Evolutionary conservation across 768 basidiomycete genomes (phyloP).

Genomic region (Macrolepiota fuliginosa): DNA sequence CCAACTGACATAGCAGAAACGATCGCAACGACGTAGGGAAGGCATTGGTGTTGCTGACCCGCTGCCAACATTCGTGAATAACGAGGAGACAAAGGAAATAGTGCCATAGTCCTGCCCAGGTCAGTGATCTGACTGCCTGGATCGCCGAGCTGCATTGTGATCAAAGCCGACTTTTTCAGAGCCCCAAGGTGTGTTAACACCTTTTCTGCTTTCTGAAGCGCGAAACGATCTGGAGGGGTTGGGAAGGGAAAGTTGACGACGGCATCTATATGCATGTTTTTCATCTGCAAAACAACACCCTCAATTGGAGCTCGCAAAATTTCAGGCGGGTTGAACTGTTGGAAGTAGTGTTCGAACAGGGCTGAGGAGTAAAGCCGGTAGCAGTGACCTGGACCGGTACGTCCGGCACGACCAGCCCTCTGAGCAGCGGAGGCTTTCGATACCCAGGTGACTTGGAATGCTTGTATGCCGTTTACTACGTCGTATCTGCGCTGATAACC

Average conservation of each 20-base stretch:
- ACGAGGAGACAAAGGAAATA: conserved; percentile 92
- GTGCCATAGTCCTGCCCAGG: conserved; percentile 87
- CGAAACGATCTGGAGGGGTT: conserved; percentile 82
- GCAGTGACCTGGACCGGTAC: conserved; percentile 97
- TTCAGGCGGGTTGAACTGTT: conserved; percentile 84
- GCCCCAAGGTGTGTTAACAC: conserved; percentile 83
- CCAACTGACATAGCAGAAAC: conserved; percentile 93
- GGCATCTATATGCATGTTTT: conserved; percentile 96
- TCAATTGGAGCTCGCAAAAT: conserved; percentile 96
- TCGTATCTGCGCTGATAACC: conserved; percentile 76
- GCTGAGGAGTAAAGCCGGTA: conserved; percentile 97
- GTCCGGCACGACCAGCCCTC: conserved; percentile 93
- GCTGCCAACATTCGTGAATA: conserved; percentile 96
- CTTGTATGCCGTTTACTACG: conserved; percentile 75
- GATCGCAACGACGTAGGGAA: conserved; percentile 89
- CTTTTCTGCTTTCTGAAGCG: conserved; percentile 79
- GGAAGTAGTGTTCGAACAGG: conserved; percentile 90
- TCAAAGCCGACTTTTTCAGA: conserved; percentile 39
- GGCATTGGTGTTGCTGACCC: conserved; percentile 77
- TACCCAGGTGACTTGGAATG: conserved; percentile 91
- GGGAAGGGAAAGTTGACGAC: conserved; percentile 99
- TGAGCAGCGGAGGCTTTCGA: conserved; percentile 95
- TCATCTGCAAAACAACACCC: conserved; percentile 97
- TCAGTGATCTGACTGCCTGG: conserved; percentile 70
- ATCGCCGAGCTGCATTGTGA: conserved; percentile 17